phyloP scores from a whole-genome alignment of 306 rosid genomes.

The Datisca glomerata region DNA sequence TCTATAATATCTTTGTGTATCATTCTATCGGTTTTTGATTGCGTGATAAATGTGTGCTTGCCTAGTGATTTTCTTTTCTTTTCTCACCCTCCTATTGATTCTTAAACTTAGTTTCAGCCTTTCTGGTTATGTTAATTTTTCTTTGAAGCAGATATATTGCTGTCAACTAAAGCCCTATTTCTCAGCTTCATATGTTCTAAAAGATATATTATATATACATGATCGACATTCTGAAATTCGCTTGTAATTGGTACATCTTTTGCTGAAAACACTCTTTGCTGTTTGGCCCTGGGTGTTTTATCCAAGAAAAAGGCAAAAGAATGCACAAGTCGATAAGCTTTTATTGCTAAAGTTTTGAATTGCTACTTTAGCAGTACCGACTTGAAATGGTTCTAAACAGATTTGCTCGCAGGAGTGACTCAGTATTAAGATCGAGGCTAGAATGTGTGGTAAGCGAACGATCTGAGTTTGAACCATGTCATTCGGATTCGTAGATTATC shows the following conservation, averaged over 20 bases:
- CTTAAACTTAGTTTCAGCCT: conserved; percentile 8
- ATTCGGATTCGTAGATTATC: no score
- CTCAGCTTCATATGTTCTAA: neutral
- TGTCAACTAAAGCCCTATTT: neutral
- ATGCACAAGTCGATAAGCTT: no score
- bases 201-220: neutral
- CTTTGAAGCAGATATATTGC: conserved; percentile 1
- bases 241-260: neutral
- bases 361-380: no score
- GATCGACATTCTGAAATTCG: neutral
- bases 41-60: conserved; percentile 48
- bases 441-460: no score
- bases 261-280: no score
- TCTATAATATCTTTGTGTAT: conserved; percentile 50
- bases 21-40: conserved; percentile 39
- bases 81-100: conserved; percentile 6
- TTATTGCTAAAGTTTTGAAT: no score
- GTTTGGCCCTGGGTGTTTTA: no score
- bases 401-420: no score
- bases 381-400: no score
- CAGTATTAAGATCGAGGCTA: no score
- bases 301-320: no score
- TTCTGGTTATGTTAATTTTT: conserved; percentile 11
- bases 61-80: conserved; percentile 6
- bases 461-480: no score